Conservation (phyloP, 805 yeast genomes). For the Starmerella stigmatis region DNA sequence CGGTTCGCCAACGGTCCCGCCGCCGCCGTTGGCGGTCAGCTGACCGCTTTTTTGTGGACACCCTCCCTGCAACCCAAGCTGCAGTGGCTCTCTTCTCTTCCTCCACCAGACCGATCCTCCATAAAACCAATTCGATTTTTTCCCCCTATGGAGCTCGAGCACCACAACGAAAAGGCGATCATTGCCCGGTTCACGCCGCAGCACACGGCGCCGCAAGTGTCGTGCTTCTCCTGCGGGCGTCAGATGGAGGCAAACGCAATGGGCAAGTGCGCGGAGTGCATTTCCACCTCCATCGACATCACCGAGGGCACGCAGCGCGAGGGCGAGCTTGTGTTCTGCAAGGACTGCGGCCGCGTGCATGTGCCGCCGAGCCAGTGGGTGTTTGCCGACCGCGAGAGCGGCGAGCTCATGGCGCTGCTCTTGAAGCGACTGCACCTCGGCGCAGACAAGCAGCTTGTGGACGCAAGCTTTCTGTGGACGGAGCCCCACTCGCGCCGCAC, state of each 20-base stretch:
- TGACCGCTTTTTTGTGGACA: too few species aligned
- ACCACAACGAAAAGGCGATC: constrained; percentile 15
- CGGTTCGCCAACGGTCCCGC: too few species aligned
- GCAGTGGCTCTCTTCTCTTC: not conserved
- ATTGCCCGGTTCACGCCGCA: constrained; percentile 28
- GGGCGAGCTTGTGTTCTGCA: constrained; percentile 73
- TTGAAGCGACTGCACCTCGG: constrained; percentile 77
- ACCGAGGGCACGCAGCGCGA: constrained; percentile 85
- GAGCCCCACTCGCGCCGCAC: constrained; percentile 97
- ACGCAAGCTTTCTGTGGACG: constrained; percentile 96
- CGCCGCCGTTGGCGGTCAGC: too few species aligned
- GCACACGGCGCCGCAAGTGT: constrained; percentile 58
- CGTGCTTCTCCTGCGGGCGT: constrained; percentile 94
- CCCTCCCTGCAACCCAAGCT: too few species aligned
- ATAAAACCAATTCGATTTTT: too few species aligned
- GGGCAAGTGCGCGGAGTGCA: constrained; percentile 93
- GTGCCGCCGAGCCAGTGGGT: constrained; percentile 95
- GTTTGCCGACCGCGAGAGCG: constrained; percentile 73
- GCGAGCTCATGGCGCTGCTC: constrained; percentile 81
- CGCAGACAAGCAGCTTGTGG: constrained; percentile 66
- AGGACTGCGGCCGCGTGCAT: constrained; percentile 84
- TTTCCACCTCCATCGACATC: constrained; percentile 79
- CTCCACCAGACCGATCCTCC: not conserved
- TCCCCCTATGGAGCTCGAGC: constrained; percentile 9
- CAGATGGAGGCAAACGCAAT: constrained; percentile 91